phyloP scores from a whole-genome alignment of 2,329 filamentous ascomycete species.

The Cladosporium sp. region DNA sequence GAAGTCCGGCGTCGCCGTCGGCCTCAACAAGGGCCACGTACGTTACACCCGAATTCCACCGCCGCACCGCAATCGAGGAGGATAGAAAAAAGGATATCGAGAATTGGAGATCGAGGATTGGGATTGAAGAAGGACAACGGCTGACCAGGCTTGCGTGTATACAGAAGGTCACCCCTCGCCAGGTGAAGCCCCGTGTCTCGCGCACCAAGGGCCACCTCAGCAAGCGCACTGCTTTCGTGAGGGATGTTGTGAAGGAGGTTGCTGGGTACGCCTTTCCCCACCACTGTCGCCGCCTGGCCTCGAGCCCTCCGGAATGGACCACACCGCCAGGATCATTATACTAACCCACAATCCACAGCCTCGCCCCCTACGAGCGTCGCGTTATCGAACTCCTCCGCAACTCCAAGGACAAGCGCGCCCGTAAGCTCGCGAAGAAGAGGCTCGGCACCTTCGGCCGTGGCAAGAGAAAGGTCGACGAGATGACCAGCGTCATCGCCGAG shows the following conservation, averaged over 20 bases:
- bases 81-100: background rate
- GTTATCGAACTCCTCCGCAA: constrained; percentile 99
- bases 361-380: constrained; percentile 75
- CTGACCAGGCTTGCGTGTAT: constrained; percentile 13
- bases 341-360: constrained; percentile 27
- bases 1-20: constrained; percentile 53
- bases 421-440: constrained; percentile 99
- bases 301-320: background rate
- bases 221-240: constrained; percentile 95
- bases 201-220: constrained; percentile 92
- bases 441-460: constrained; percentile 98
- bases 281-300: constrained; percentile 7
- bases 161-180: constrained; percentile 50
- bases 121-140: background rate
- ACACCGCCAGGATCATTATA: constrained; percentile 5
- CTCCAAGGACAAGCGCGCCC: constrained; percentile 98
- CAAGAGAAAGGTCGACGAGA: constrained; percentile 99
- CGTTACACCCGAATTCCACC: constrained; percentile 36
- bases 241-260: constrained; percentile 98
- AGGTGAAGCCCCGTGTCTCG: constrained; percentile 47
- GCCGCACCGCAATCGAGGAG: background rate
- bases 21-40: constrained; percentile 65
- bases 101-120: background rate
- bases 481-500: constrained; percentile 96
- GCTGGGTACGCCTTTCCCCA: constrained; percentile 64